Base-by-base conservation (phyloP, 192 early-diverging fungal genomes). In the Lunasporangiospora selenospora region DNA sequence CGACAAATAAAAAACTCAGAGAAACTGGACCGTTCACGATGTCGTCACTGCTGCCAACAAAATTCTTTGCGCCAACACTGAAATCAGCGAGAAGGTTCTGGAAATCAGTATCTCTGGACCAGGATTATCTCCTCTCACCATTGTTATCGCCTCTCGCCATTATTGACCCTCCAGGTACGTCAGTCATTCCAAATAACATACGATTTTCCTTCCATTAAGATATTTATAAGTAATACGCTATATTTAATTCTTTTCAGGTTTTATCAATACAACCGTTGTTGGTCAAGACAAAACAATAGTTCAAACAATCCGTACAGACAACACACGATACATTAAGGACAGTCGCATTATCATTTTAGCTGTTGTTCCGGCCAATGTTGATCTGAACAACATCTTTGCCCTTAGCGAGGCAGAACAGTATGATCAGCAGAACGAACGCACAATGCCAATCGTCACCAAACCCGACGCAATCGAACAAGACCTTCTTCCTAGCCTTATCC, bases 331-430 rank as follows among this genome's bases (percentile, higher is more conserved):
- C 38, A 70, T 70, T 31, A 55, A 70, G 42, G 58, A 70, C 46
- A 70, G 52, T n/a, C 67, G 67, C 29, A 70, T 58, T 10, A 70
- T 70, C 46, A 70, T 70, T 44, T 21, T 70, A n/a, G 67, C 67
- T 2, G 58, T 70, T 9, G 58, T 70, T 31, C 67, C 67, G 31
- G 67, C 67, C 27, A 61, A 70, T 44, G 45, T 70, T 39, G 67
- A 70, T 56, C 32, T 70, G 37, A 70, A 70, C 58, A 70, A 70
- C 26, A 70, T 70, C 11, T 69, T 60, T 43, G 66, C 61, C 19
- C 67, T 70, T 12, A 58, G 67, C 27, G 67, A 70, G 29, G 67
- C 67, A 36, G 67, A 62, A 38, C 67, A 53, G 4, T 70, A 70
- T 8, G 67, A 70, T 40, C 52, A 18, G 44, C 24, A 9, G 1